Evolutionary conservation across 1,284 basidiomycete genomes (phyloP), one percentile per base, ranked within the genome.

Genomic region (Cryptococcus amylolentus): DNA sequence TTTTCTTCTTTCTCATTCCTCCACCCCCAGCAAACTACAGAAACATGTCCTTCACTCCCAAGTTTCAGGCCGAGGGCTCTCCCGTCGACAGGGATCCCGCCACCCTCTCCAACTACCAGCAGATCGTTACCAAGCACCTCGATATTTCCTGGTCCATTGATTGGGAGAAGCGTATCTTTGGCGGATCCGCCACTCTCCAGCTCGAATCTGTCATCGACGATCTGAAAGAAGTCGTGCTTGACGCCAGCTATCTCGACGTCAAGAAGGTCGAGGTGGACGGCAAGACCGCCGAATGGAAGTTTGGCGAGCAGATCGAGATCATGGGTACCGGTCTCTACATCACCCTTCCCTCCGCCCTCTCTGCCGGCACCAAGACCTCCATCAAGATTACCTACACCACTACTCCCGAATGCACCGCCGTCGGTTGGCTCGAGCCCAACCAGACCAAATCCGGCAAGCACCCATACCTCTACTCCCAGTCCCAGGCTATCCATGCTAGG

Each of bases 391-490:
- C 66, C 45, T 92, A 92, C 73, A 81, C 82, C 39, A 95, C 93
- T 1, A 90, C 89, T 5, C 79, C 84, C 56, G 80, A 85, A 35
- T 88, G 86, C 72, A 89, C 86, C 12, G 91, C 94, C 1, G 80
- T 98, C n/a, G 94, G 95, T 58, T 98, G 94, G 92, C 82, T 98
- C 35, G 84, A 84, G 39, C 88, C 91, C 65, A 85, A 88, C 61
- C 93, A 97, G 77, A 98, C 94, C 0, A 89, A 91, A 60, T 88
- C 88, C 23, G 90, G 91, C 69, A 79, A 81, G 55, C 87, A 89
- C 76, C 89, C 91, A 8, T 97, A 89, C 79, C 79, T 97, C 39
- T 97, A 96, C 81, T 93, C 89, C 57, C 93, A 98, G 77, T 91
- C 88, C 71, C 93, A 97, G 74, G 91, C 94, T 18, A 94, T 92